Base-by-base conservation (phyloP, 257 asterid species). In the Nemophila menziesii region DNA sequence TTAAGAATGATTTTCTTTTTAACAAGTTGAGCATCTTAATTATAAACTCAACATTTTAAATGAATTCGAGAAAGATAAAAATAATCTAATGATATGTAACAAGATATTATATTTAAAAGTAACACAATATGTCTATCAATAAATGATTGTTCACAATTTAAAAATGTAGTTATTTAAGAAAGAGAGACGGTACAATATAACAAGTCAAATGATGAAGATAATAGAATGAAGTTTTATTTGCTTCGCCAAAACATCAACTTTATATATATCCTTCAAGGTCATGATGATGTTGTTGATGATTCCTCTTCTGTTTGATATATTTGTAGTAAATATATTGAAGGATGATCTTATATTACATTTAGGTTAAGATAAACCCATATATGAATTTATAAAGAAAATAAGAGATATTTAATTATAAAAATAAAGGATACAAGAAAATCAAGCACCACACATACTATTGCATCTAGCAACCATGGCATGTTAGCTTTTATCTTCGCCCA, bases 391-490 rank as follows among this genome's bases (percentile, higher is more conserved):
- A 3, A 26, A 8, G 4, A 22, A 1, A 12, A 13, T 5, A 0
- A 4, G 6, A 20, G 5, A 15, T 2, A 7, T 12, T 15, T 26
- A 9, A 4, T 5, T 42, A 19, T 7, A 13, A 33, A 4, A 16
- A 38, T 46, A 29, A 58, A 69, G 79, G 76, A 73, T 77, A 77
- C 82, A 39, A 69, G 61, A 44, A 66, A 63, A 56, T 72, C 86
- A n/a, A 77, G 65, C 14, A 33, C 48, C 26, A 77, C 77, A 40
- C 86, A 77, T n/a, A 68, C 82, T 5, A 56, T 18, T 15, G 86
- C 86, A 50, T 77, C 86, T 11, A 77, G 65, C 60, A 77, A 47
- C 86, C 86, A 73, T 3, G 86, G 77, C 69, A 73, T 51, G 70
- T 77, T 77, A 14, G 76, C 66, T 29, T 64, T 46, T 36, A 73